phyloP scores from a whole-genome alignment of 2,329 filamentous ascomycete genomes.

The Harringtonia lauricola region DNA sequence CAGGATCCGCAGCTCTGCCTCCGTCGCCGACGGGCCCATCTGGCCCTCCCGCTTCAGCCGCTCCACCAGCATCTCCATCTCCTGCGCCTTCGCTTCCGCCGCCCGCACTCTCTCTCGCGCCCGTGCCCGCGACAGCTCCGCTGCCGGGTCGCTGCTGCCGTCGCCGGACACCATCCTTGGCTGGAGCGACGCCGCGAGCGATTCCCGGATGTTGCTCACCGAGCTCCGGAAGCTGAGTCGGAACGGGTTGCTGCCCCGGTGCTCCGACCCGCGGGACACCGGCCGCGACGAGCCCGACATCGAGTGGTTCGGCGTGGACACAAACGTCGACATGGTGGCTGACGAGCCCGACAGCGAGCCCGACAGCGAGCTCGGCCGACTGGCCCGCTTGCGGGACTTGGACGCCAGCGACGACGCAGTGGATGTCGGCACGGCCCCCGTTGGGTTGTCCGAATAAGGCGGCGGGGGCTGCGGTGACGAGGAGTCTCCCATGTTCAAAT shows the following conservation, averaged over 20 bases:
- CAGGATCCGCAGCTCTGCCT: conserved; percentile 8
- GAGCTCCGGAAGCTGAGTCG: conserved; percentile 1
- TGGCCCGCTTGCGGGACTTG: no score
- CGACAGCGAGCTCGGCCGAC: not conserved
- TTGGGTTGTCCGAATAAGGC: no score
- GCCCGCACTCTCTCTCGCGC: not conserved
- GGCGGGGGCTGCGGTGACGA: no score
- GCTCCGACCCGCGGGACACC: no score
- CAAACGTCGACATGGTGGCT: not conserved
- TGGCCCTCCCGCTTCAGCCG: conserved; percentile 4
- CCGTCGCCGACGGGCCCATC: conserved; percentile 2
- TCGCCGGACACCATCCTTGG: not conserved
- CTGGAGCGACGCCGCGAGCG: not conserved
- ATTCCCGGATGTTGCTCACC: conserved; percentile 1
- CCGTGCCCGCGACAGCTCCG: not conserved
- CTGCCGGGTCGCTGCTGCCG: no score
- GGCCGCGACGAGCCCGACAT: not conserved
- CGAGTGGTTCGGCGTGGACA: not conserved
- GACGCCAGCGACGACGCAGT: no score
- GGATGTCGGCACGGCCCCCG: no score
- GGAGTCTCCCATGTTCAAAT: no score
- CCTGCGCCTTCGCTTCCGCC: not conserved
- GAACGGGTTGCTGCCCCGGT: not conserved
- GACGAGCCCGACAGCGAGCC: not conserved
- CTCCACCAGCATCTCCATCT: conserved; percentile 1